Percentiles rank a stretch among this genome's conserved stretches.
Conservation (phyloP, 2,329 filamentous ascomycete genomes). For the Penicillium rolfsii region DNA sequence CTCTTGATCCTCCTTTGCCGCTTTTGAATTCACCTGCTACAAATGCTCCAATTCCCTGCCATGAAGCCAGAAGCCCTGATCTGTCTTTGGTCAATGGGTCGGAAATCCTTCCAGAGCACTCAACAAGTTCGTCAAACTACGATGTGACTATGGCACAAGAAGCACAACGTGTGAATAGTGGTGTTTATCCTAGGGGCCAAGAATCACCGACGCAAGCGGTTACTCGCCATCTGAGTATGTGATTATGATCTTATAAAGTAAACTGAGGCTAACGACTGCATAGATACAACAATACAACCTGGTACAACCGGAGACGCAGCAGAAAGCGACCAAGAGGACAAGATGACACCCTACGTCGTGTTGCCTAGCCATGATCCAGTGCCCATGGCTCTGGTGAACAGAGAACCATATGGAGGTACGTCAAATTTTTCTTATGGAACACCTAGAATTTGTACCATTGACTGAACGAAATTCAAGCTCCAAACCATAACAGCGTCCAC, state of each 20-base stretch:
- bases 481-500: slow-evolving; percentile 62
- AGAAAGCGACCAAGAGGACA: slow-evolving; percentile 55
- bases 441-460: not conserved
- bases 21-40: slow-evolving; percentile 56
- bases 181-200: slow-evolving; percentile 53
- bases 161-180: slow-evolving; percentile 63
- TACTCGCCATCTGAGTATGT: slow-evolving; percentile 63
- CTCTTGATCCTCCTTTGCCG: slow-evolving; percentile 63
- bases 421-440: not conserved
- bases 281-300: slow-evolving; percentile 59
- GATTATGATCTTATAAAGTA: no score
- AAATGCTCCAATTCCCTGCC: slow-evolving; percentile 28
- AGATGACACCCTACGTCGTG: slow-evolving; percentile 69
- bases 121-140: slow-evolving; percentile 41
- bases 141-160: slow-evolving; percentile 65
- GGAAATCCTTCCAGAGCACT: slow-evolving; percentile 57
- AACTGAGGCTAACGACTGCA: not conserved
- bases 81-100: not conserved
- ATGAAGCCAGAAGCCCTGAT: slow-evolving; percentile 7
- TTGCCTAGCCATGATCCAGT: slow-evolving; percentile 59
- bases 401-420: slow-evolving; percentile 64
- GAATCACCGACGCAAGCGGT: slow-evolving; percentile 63
- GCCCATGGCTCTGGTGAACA: slow-evolving; percentile 72
- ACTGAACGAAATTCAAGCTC: slow-evolving; percentile 36
- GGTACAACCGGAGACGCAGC: slow-evolving; percentile 58